Conservation (phyloP, 2,329 filamentous ascomycete genomes). For the Passalora sequoiae region DNA sequence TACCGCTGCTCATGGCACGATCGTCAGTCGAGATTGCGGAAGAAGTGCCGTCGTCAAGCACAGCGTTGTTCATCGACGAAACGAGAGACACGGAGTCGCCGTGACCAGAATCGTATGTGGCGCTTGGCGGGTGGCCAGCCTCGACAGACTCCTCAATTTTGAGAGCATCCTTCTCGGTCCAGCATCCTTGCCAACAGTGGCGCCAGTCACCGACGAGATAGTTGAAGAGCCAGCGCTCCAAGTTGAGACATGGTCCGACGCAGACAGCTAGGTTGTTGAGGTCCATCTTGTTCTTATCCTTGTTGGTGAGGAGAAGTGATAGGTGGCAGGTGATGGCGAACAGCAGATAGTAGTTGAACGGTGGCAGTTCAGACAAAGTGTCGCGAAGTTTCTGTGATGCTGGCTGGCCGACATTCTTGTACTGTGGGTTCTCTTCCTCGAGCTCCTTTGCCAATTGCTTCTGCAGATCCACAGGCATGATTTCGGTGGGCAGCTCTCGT, state of each 20-base stretch:
- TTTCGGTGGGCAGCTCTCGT: slow-evolving; percentile 85
- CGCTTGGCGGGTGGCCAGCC: slow-evolving; percentile 19
- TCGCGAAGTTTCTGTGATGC: slow-evolving; percentile 84
- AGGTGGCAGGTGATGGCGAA: slow-evolving; percentile 97
- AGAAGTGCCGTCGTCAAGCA: slow-evolving; percentile 12
- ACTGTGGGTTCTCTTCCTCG: slow-evolving; percentile 70
- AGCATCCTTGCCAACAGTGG: slow-evolving; percentile 94
- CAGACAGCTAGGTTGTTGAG: slow-evolving; percentile 93
- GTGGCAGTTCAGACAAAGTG: slow-evolving; percentile 86
- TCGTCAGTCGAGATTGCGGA: slow-evolving; percentile 15
- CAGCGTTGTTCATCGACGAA: slow-evolving; percentile 16
- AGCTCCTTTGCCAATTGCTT: slow-evolving; percentile 76
- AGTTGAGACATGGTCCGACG: slow-evolving; percentile 95
- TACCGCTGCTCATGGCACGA: slow-evolving; percentile 20
- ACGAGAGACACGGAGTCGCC: slow-evolving; percentile 17
- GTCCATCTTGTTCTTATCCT: slow-evolving; percentile 97
- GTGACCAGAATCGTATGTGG: neutral
- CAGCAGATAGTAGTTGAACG: slow-evolving; percentile 95
- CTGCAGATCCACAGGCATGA: slow-evolving; percentile 81
- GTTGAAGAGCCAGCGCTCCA: slow-evolving; percentile 91
- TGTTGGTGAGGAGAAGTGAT: slow-evolving; percentile 81
- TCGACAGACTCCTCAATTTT: slow-evolving; percentile 25
- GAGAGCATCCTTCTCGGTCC: slow-evolving; percentile 63
- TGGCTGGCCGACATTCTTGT: slow-evolving; percentile 51
- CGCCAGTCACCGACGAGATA: slow-evolving; percentile 94